phyloP scores from a whole-genome alignment of 2,329 filamentous ascomycete species.

The Chrysosporium queenslandicum region DNA sequence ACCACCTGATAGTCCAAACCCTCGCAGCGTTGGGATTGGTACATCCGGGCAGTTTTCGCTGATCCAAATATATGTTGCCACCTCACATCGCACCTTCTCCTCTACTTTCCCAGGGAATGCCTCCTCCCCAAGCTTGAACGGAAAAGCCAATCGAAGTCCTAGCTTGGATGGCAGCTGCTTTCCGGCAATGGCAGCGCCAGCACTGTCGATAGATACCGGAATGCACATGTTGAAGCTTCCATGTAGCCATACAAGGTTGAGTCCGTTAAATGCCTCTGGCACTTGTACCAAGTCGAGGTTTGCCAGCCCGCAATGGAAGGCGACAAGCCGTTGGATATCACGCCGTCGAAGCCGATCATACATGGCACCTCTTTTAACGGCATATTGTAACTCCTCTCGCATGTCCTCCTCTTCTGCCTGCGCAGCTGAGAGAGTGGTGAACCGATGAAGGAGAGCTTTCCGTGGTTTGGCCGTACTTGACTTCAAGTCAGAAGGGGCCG shows the following conservation, averaged over 20 bases:
- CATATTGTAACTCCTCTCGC: slow-evolving; percentile 12
- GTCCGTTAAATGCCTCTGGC: background rate
- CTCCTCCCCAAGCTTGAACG: slow-evolving; percentile 18
- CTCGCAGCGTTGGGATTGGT: slow-evolving; percentile 17
- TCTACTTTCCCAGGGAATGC: slow-evolving; percentile 19
- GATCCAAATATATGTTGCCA: slow-evolving; percentile 20
- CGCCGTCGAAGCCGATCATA: slow-evolving; percentile 3
- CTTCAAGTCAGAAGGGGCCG: no score
- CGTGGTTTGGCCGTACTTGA: background rate
- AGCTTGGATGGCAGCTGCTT: slow-evolving; percentile 7
- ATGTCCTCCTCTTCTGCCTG: slow-evolving; percentile 13
- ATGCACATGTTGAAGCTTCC: slow-evolving; percentile 18
- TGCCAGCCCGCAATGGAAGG: slow-evolving; percentile 14
- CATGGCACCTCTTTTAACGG: slow-evolving; percentile 7
- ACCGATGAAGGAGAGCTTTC: slow-evolving; percentile 8
- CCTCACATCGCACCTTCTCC: slow-evolving; percentile 20
- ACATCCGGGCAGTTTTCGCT: slow-evolving; percentile 19
- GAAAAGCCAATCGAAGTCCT: slow-evolving; percentile 13
- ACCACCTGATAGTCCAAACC: slow-evolving; percentile 20
- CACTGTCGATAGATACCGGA: slow-evolving; percentile 11
- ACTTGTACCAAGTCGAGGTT: slow-evolving; percentile 13
- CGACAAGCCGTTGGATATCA: slow-evolving; percentile 13
- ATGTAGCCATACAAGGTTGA: slow-evolving; percentile 9
- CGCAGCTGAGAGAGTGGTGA: slow-evolving; percentile 14
- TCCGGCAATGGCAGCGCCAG: background rate